A percentile compares a stretch with the other conserved stretches of the same genome.
phyloP scores from a whole-genome alignment of 331 rosid species.

The Telfairia occidentalis region DNA sequence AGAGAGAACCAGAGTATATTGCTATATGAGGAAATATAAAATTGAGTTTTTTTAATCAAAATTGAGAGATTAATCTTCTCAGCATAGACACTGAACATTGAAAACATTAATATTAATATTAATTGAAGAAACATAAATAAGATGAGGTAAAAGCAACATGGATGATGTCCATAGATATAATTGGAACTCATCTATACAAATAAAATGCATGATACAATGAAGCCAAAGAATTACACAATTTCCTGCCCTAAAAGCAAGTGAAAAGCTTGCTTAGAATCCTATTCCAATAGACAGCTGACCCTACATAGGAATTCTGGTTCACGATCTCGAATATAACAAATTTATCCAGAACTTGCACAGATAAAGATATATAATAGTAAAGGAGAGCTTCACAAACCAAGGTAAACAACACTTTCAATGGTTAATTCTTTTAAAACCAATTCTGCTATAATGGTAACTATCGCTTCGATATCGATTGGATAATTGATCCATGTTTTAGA shows the following conservation, averaged over 20 bases:
- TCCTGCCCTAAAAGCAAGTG: neutral
- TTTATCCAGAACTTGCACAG: neutral
- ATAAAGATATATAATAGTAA: neutral
- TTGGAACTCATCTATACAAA: constrained; percentile 4
- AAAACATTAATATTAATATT: neutral
- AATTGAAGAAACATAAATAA: neutral
- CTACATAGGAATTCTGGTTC: neutral
- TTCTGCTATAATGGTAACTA: constrained; percentile 32
- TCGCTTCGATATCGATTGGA: constrained; percentile 28
- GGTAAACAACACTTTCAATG: constrained; percentile 39
- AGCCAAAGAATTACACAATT: neutral
- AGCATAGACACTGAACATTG: neutral
- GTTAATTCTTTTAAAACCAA: constrained; percentile 39
- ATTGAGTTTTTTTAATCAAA: neutral
- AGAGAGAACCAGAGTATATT: neutral
- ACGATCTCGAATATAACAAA: neutral
- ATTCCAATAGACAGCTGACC: neutral
- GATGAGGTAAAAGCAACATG: neutral
- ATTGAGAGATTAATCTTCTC: neutral
- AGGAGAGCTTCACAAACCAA: constrained; percentile 16
- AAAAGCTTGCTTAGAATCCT: neutral
- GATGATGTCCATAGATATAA: neutral
- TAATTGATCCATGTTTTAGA: constrained; percentile 43
- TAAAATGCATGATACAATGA: neutral
- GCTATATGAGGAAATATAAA: neutral